Conservation (phyloP, 257 asterid species). For the Leonotis leonurus region DNA sequence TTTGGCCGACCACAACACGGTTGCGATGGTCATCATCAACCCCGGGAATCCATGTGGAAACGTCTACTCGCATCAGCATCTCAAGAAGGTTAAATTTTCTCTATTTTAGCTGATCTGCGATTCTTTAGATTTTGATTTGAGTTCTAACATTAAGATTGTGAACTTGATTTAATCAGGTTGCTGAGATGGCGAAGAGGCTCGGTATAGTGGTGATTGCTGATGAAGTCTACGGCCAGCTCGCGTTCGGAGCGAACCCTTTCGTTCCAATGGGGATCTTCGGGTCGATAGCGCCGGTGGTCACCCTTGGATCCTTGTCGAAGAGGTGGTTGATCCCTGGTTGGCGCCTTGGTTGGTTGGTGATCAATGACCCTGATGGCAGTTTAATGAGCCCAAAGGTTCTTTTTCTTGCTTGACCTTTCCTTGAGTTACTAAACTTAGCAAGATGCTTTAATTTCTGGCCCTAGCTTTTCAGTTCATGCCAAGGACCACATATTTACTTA, state of each 20-base stretch:
- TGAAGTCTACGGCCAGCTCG: constrained; percentile 84
- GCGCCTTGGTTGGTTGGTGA: constrained; percentile 94
- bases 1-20: constrained; percentile 72
- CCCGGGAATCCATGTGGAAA: constrained; percentile 98
- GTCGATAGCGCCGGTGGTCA: constrained; percentile 57
- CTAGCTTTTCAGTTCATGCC: not conserved
- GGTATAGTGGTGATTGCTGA: constrained; percentile 58
- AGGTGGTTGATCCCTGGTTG: constrained; percentile 97
- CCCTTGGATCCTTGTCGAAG: constrained; percentile 87
- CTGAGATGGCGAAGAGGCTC: constrained; percentile 65
- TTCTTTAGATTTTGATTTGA: not conserved
- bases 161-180: constrained; percentile 39
- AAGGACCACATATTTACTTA: not conserved
- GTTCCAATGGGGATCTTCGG: constrained; percentile 89
- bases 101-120: constrained; percentile 21
- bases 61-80: constrained; percentile 56
- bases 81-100: constrained; percentile 40
- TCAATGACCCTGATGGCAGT: constrained; percentile 55
- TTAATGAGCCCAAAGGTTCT: constrained; percentile 67
- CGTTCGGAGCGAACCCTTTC: constrained; percentile 63
- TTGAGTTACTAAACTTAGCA: not conserved
- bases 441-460: not conserved
- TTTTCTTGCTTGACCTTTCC: too few relatives aligned
- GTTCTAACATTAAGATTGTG: not conserved
- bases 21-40: constrained; percentile 69